These are phyloP conservation scores for Fraxinus cuspidata DNA, from an alignment of 257 asterid species.

Conservation along the genomic window DNA sequence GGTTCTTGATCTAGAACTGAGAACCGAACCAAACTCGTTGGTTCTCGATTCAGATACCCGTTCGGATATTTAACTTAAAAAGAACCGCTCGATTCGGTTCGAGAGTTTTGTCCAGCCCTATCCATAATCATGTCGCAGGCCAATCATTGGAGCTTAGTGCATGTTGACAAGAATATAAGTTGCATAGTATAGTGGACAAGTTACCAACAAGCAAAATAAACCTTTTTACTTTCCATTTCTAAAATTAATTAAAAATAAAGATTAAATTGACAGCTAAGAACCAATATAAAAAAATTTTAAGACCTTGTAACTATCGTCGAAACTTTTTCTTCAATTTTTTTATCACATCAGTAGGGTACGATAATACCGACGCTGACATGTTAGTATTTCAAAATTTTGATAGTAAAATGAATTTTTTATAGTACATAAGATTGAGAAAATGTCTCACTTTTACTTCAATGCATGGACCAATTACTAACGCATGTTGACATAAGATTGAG, in stretches of 20 bases:
- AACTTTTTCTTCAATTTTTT: too few relatives aligned
- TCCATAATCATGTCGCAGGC: too few relatives aligned
- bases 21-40: too few relatives aligned
- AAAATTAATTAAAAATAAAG: too few relatives aligned
- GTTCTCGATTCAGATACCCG: too few relatives aligned
- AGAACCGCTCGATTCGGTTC: too few relatives aligned
- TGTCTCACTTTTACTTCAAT: background rate
- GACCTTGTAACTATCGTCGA: background rate
- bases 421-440: background rate
- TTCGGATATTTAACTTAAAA: too few relatives aligned
- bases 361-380: background rate
- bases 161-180: background rate
- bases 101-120: too few relatives aligned
- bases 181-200: background rate
- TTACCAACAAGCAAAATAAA: background rate
- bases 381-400: background rate
- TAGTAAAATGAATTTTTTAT: too few relatives aligned
- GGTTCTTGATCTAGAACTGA: too few relatives aligned
- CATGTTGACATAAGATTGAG: background rate
- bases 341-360: background rate
- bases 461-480: background rate
- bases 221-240: too few relatives aligned
- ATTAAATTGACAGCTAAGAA: background rate
- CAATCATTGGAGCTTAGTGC: background rate
- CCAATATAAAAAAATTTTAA: background rate